A percentile compares a stretch with the other conserved stretches of the same genome.
Conservation (phyloP, 2,329 filamentous ascomycete genomes). For the Sphaerulina musiva region DNA sequence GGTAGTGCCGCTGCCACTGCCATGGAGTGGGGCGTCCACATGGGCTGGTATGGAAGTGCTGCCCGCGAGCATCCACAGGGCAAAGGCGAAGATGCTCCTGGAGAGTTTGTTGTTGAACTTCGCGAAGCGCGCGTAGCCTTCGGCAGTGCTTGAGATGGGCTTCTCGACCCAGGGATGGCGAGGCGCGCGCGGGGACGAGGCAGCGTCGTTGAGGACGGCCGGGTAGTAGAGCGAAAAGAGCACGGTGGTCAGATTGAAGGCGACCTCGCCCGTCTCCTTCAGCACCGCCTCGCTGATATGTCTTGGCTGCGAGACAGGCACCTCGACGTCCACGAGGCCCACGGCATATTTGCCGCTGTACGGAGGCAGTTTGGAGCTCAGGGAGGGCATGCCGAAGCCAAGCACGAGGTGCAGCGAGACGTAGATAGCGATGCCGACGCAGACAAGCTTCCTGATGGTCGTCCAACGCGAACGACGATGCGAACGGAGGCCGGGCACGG, state of each 20-base stretch:
- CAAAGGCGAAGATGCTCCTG: conserved; percentile 37
- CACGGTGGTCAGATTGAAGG: conserved; percentile 41
- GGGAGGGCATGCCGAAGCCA: conserved; percentile 38
- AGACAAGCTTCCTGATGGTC: conserved; percentile 16
- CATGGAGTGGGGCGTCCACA: conserved; percentile 39
- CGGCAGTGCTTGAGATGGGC: conserved; percentile 39
- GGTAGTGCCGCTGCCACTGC: conserved; percentile 21
- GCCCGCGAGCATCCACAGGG: conserved; percentile 39
- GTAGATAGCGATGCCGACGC: conserved; percentile 21
- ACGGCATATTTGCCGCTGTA: conserved; percentile 41
- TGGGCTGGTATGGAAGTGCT: conserved; percentile 39
- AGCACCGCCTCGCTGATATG: conserved; percentile 35
- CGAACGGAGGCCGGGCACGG: background rate
- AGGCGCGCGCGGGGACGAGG: conserved; percentile 16
- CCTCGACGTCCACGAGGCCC: conserved; percentile 41
- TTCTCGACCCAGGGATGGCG: conserved; percentile 41
- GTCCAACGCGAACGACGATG: conserved; percentile 19
- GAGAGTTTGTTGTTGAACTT: conserved; percentile 35
- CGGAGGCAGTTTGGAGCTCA: conserved; percentile 37
- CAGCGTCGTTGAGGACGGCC: conserved; percentile 27
- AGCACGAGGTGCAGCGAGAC: conserved; percentile 35
- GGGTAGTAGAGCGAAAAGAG: conserved; percentile 45
- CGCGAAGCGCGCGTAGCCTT: conserved; percentile 41
- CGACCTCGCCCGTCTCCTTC: conserved; percentile 36
- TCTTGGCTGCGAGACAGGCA: conserved; percentile 31